Evolutionary conservation across 169 alveolate genomes (phyloP), one percentile per base, ranked within the genome.

Genomic region (Plasmodium fragile): DNA sequence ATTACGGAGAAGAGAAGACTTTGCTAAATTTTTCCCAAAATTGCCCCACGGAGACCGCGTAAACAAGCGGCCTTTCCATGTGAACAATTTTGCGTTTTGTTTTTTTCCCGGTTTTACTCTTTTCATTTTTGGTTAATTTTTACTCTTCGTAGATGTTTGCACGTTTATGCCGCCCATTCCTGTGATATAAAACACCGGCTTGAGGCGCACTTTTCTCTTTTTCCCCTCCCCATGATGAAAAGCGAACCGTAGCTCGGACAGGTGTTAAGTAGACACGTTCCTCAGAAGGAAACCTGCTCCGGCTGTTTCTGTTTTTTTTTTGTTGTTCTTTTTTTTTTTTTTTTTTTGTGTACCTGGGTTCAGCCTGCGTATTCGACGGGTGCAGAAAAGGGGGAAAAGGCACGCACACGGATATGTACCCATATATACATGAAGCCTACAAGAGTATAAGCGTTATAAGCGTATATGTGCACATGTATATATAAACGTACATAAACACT

Each of bases 381-480:
- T 7, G 75, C 59, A 45, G 45, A 34, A 39, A 39, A 13, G 6
- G 55, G 43, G 65, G 70, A 13, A 32, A 59, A 65, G 65, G 71
- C 11, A 34, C 72, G 43, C 78, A 59, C 52, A 36, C 32, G 92
- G 49, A 81, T 83, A 81, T 70, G 43, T 22, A 4, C 43, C 75
- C 49, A 45, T 30, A 22, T 25, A 45, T 34, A 34, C 3, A 49
- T 8, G 28, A 53, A 34, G 18, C n/a, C n/a, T 30, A 52, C 22
- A 81, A 28, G 41, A 25, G 5, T 36, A 83, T 72, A 83, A 69
- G 70, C 41, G 70, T 82, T 4, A 1, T 1, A 34, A 75, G 30
- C 72, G 30, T 49, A 82, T 82, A 59, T 69, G 28, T 28, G n/a
- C 13, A 69, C 77, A 82, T 11, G 45, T 77, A 77, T 77, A 73